Evolutionary conservation across 2,329 filamentous ascomycete species (phyloP), one percentile per base, ranked within the genome.

Genomic region (Xylariaceae sp.): DNA sequence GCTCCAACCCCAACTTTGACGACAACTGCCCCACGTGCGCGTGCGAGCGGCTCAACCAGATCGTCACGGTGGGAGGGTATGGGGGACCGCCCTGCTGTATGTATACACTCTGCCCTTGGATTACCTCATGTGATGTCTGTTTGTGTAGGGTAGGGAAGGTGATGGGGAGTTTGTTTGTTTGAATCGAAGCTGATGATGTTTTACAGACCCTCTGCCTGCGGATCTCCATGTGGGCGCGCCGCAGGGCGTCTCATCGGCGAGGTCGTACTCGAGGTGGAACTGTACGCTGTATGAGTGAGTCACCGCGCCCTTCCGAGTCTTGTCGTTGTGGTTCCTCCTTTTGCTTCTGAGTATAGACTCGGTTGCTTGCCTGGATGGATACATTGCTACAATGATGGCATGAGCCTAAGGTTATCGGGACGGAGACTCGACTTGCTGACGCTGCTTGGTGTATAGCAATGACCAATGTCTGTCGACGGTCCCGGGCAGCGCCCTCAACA

Each of bases 1-100:
- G 54, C 30, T 56, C 54, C 3, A 56, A 56, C 34, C 54, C 54
- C 9, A 15, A 53, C 39, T 56, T 56, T 42, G 49, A 54, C 36
- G 43, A 53, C 12, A 48, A 51, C 19, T 56, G 52, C 30, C 38
- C 36, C 12, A 43, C 38, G n/a, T 55, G 52, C 26, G 48, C 50
- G 12, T 56, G 52, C 17, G 49, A 54, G 44, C 39, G 44, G 11
- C 36, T 56, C 16, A 37, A 43, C 12, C 41, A 53, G 3, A 15
- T 55, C 9, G 16, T 38, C 9, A 51, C 42, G 0, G n/a, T 18
- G n/a, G 43, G 37, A 4, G 50, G 48, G 2, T 56, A 56, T 19
- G 45, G 49, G 1, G 45, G 42, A 7, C 52, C 52, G 33, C 52
- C 53, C 15, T 56, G 54, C 32, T 54, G 54, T 55, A 52, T 38